A percentile compares a stretch with the other conserved stretches of the same genome.
Evolutionary conservation across 2,329 filamentous ascomycete species (phyloP).

Genomic region (Apiospora sp.): DNA sequence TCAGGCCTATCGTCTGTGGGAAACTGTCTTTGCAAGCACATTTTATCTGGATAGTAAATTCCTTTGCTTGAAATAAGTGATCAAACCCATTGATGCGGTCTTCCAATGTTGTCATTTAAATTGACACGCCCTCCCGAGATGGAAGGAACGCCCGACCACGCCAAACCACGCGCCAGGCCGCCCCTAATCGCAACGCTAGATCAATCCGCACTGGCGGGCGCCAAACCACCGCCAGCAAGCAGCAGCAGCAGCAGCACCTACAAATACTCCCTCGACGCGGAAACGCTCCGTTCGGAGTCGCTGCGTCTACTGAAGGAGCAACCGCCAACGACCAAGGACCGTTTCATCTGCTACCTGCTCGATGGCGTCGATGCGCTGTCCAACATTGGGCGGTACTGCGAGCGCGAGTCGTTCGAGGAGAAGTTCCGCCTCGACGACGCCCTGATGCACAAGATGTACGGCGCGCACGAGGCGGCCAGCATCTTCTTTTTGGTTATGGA

Average conservation of each 20-base stretch:
- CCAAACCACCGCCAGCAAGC: background rate
- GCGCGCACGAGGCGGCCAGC: constrained; percentile 27
- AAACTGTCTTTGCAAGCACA: background rate
- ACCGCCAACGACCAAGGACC: constrained; percentile 26
- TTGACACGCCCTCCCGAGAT: background rate
- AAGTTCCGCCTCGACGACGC: constrained; percentile 28
- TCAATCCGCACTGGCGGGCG: background rate
- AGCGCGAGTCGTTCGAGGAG: constrained; percentile 29
- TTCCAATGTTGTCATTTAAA: background rate
- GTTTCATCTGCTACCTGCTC: constrained; percentile 27
- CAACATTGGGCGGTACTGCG: constrained; percentile 29
- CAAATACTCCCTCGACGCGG: background rate
- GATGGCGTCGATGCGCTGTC: constrained; percentile 27
- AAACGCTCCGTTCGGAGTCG: background rate
- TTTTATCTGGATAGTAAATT: background rate
- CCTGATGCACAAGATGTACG: constrained; percentile 27
- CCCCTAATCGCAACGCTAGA: constrained; percentile 1
- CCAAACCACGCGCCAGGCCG: background rate
- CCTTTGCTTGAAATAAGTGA: too few relatives aligned
- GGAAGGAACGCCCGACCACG: background rate
- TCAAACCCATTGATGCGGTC: background rate
- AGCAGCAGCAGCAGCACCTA: background rate
- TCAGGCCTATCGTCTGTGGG: too few relatives aligned
- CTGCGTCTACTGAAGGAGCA: background rate
- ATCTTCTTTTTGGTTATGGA: constrained; percentile 29